These are phyloP conservation scores for Hanseniaspora lindneri DNA, from an alignment of 805 yeast species.

Conservation along the genomic window DNA sequence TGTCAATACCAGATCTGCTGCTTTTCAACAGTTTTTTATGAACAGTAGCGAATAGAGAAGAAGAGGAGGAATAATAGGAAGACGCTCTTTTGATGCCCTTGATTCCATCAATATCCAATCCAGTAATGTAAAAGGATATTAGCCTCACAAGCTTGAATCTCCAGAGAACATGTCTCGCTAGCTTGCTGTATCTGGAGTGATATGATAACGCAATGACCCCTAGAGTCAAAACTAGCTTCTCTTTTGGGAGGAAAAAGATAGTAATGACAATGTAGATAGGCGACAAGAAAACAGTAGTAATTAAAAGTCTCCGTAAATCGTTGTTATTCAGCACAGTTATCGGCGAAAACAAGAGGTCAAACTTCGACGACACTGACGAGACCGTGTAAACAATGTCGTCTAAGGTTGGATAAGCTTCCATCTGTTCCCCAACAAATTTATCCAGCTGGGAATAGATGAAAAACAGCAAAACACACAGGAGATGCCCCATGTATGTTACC, in stretches of 20 bases:
- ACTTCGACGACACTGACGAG: conserved; percentile 60
- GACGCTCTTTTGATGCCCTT: conserved; percentile 25
- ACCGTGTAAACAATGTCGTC: conserved; percentile 75
- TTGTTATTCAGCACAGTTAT: conserved; percentile 63
- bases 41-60: conserved; percentile 34
- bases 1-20: conserved; percentile 21
- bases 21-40: conserved; percentile 29
- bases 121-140: conserved; percentile 70
- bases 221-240: conserved; percentile 44
- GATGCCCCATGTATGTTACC: conserved; percentile 71
- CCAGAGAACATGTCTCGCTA: conserved; percentile 78
- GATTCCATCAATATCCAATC: conserved; percentile 58
- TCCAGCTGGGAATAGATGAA: conserved; percentile 51
- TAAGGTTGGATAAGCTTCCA: conserved; percentile 60
- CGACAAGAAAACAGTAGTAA: conserved; percentile 74
- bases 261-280: conserved; percentile 70
- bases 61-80: conserved; percentile 26
- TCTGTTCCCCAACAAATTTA: conserved; percentile 44
- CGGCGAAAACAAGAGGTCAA: conserved; percentile 72
- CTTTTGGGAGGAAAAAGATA: conserved; percentile 57
- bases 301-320: conserved; percentile 66
- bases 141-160: conserved; percentile 58
- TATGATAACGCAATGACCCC: conserved; percentile 62
- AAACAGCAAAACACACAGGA: conserved; percentile 50
- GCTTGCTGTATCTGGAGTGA: conserved; percentile 76